Evolutionary conservation across 345 rosid genomes (phyloP), one percentile per base, ranked within the genome.

Genomic region (Eucalyptus cloeziana): DNA sequence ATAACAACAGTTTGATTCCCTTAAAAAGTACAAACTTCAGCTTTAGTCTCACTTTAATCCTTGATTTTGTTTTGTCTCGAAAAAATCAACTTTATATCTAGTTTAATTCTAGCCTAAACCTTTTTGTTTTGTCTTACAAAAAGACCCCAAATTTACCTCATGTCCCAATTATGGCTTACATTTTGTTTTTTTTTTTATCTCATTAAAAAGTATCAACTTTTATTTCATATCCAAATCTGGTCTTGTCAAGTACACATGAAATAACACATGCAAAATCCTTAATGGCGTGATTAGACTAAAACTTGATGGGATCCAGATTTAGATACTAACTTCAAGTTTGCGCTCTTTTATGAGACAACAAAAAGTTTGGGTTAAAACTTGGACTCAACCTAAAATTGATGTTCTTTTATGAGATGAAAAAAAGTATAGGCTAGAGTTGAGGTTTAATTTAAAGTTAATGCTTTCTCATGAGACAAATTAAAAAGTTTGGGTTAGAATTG

Each of bases 281-380:
- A n/a, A 64, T 0, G 2, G 1, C 10, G 10, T 64, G 2, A 30
- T 64, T 7, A 4, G 19, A 13, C 10, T 1, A 0, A 64, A 14
- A 64, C 76, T n/a, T 7, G 37, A 64, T 3, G 10, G 40, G 40
- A 7, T 37, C 3, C 21, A 3, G 2, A 60, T 60, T 60, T 27
- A 30, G 31, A 60, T 60, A 31, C 15, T 15, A 0, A n/a, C 19
- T 13, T 7, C n/a, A n/a, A 64, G 17, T 64, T 64, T 7, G 19
- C 15, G 10, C 76, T n/a, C 10, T 64, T n/a, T 64, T n/a, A 64
- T 4, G 21, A 64, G 76, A 64, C 5, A 64, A 0, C 11, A 64
- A 14, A n/a, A 64, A 15, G 1, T 64, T 64, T n/a, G 71, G 37
- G 71, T 5, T 8, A n/a, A 3, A 14, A 15, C 8, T n/a, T 14